Evolutionary conservation across 2,329 filamentous ascomycete species (phyloP).

Genomic region (Nemania sp.): DNA sequence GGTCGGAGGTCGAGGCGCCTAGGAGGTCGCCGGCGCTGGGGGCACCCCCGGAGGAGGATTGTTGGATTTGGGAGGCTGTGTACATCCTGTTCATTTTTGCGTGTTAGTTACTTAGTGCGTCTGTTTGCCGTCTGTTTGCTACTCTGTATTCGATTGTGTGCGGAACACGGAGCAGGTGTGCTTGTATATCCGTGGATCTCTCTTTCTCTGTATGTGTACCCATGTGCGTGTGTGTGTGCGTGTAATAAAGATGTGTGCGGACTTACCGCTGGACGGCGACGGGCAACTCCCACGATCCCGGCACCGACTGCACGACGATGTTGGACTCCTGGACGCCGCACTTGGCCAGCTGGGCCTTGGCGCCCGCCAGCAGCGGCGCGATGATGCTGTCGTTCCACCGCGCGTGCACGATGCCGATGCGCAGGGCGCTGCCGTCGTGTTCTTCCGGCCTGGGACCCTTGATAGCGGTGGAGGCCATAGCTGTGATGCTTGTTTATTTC

Average conservation of each 20-base stretch:
- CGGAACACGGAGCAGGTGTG: too few species aligned
- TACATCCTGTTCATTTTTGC: constrained; percentile 80
- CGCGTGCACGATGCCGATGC: constrained; percentile 93
- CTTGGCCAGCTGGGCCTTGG: constrained; percentile 74
- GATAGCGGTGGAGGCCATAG: constrained; percentile 48
- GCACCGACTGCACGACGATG: constrained; percentile 86
- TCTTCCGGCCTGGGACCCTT: constrained; percentile 61
- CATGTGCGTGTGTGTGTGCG: constrained; percentile 10
- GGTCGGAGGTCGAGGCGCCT: constrained; percentile 68
- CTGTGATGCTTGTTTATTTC: constrained; percentile 1
- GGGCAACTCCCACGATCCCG: constrained; percentile 92
- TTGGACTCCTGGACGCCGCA: constrained; percentile 85
- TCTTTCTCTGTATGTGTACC: too few species aligned
- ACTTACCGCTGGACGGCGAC: constrained; percentile 82
- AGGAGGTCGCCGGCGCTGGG: constrained; percentile 76
- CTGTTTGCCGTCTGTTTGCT: too few species aligned
- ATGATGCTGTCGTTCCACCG: constrained; percentile 94
- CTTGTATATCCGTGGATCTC: too few species aligned
- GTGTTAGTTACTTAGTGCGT: too few species aligned
- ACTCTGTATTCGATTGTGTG: too few species aligned
- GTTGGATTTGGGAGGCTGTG: constrained; percentile 83
- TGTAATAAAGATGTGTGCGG: constrained; percentile 11
- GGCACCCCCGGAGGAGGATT: constrained; percentile 63
- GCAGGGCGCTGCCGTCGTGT: constrained; percentile 71
- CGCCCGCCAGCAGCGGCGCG: constrained; percentile 78